Evolutionary conservation across 2,329 filamentous ascomycete species (phyloP).

Genomic region (Rhinocladiella mackenziei): DNA sequence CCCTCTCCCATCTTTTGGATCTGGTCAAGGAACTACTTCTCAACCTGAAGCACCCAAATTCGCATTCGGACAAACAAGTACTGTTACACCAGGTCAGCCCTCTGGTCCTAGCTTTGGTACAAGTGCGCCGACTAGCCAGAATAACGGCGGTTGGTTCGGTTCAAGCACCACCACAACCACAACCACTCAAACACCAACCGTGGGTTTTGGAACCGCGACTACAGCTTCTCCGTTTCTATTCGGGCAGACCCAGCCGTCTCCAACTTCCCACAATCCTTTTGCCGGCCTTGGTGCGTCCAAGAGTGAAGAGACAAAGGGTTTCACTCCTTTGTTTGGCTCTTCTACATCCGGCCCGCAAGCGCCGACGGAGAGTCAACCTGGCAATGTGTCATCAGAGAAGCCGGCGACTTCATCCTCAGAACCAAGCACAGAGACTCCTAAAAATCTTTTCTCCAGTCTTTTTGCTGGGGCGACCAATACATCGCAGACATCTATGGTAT

Average conservation of each 20-base stretch:
- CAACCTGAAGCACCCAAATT: slow-evolving; percentile 11
- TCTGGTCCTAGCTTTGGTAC: slow-evolving; percentile 3
- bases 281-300: slow-evolving; percentile 5
- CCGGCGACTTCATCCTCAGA: slow-evolving; percentile 7
- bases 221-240: slow-evolving; percentile 8
- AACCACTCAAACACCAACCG: slow-evolving; percentile 5
- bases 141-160: slow-evolving; percentile 10
- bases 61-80: slow-evolving; percentile 11
- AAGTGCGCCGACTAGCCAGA: not conserved
- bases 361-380: not conserved
- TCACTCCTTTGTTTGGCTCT: slow-evolving; percentile 10
- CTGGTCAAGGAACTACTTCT: slow-evolving; percentile 3
- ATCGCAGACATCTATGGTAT: not conserved
- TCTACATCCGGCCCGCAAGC: slow-evolving; percentile 8
- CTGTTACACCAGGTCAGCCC: slow-evolving; percentile 8
- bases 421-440: not conserved
- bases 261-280: slow-evolving; percentile 10
- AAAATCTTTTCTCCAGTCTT: slow-evolving; percentile 21
- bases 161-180: slow-evolving; percentile 2
- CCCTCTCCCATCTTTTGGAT: slow-evolving; percentile 12
- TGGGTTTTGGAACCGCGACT: slow-evolving; percentile 1
- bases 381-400: slow-evolving; percentile 12
- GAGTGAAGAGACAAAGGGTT: slow-evolving; percentile 7
- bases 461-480: slow-evolving; percentile 11
- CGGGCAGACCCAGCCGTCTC: slow-evolving; percentile 8